Base-by-base conservation (phyloP, 2,329 filamentous ascomycete species). In the Zarea fungicola region DNA sequence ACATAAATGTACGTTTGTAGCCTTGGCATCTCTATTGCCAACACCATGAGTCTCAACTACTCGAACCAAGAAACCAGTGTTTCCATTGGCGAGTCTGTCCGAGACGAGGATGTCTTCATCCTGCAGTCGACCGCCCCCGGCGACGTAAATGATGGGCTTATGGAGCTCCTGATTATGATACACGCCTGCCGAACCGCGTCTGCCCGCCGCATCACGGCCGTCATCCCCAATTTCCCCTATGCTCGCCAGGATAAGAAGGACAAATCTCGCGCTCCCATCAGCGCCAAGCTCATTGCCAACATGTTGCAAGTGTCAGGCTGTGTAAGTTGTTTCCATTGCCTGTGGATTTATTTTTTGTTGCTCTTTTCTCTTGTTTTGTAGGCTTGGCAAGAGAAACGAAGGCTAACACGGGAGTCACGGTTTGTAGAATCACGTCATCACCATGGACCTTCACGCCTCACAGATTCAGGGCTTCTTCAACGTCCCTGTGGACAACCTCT, bases 91-190 rank as follows among this genome's bases (percentile, higher is more conserved):
- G 92, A 97, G 74, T 95, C 88, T 55, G 92, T 97, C 48, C 81
- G 92, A 70, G 92, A 97, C 66, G 92, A 97, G 77, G 92, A 97
- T 81, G 91, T 96, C 64, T 97, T 96, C 74, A 95, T 97, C 61
- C 77, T 97, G 52, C 92, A 97, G 71, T 96, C 92, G 21, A 96
- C 93, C 41, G 85, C 88, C 34, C 92, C 92, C 2, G 91, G 92
- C 65, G 91, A 96, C 65, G 95, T 97, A 73, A 99, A 99, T 71
- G 92, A 97, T 67, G 90, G 90, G 42, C 80, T 99, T 52, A 97
- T 99, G 92, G 92, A 99, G 71, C 81, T 97, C 31, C 80, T 97
- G 57, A 96, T 97, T 71, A 96, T 96, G 84, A 95, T 96, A 69
- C 95, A 95, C 65, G 92, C 92, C 55, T 96, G 92, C 77, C 72